Evolutionary conservation across 2,329 filamentous ascomycete species (phyloP).

Genomic region (Pochonia chlamydosporia): DNA sequence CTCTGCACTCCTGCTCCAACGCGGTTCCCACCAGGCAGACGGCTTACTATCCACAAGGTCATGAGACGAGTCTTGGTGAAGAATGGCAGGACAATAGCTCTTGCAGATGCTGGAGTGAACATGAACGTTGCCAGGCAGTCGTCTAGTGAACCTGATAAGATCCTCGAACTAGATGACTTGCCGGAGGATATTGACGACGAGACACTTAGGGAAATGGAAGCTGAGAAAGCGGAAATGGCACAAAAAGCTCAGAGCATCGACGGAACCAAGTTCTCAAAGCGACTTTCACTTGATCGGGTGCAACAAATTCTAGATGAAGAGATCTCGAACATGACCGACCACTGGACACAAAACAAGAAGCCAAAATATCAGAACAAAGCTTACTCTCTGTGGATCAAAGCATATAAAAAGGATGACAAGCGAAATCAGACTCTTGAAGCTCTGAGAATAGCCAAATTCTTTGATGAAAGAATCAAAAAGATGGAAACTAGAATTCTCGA

Average conservation of each 20-base stretch:
- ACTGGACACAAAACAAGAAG: conserved; percentile 55
- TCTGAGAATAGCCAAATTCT: conserved; percentile 32
- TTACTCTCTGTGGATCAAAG: conserved; percentile 54
- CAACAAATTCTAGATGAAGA: conserved; percentile 46
- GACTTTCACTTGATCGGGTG: conserved; percentile 34
- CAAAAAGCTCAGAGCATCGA: neutral
- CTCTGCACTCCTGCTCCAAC: conserved; percentile 22
- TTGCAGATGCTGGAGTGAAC: neutral
- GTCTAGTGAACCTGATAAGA: conserved; percentile 27
- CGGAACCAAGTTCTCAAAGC: conserved; percentile 24
- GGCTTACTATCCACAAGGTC: conserved; percentile 34
- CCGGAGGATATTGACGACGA: conserved; percentile 41
- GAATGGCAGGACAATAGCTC: conserved; percentile 15
- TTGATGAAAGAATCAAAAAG: conserved; percentile 49
- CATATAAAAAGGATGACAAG: conserved; percentile 35
- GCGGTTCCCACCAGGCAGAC: conserved; percentile 34
- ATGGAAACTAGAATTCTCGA: conserved; percentile 46
- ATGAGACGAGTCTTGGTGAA: conserved; percentile 34
- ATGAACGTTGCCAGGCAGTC: conserved; percentile 3
- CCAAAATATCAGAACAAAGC: conserved; percentile 52
- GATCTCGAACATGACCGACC: conserved; percentile 41
- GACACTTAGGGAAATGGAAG: conserved; percentile 56
- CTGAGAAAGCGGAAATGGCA: conserved; percentile 18
- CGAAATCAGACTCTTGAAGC: conserved; percentile 36
- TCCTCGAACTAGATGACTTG: conserved; percentile 35